Evolutionary conservation across 306 rosid genomes (phyloP).

Genomic region (Fragaria iinumae): DNA sequence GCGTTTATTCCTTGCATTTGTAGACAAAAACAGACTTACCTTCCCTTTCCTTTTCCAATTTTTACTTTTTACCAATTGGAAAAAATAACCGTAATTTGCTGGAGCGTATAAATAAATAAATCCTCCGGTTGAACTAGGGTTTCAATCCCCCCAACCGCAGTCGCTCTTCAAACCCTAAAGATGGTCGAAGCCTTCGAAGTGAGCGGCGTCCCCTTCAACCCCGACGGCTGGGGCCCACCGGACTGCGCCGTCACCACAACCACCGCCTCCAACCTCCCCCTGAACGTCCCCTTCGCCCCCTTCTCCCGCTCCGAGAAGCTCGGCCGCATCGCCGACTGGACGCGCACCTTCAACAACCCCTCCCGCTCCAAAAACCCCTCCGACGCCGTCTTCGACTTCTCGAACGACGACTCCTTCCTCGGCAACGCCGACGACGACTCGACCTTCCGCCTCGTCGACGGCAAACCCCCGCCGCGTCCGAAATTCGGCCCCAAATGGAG

Average conservation of each 20-base stretch:
- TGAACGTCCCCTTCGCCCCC: conserved; percentile 80
- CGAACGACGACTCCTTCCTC: conserved; percentile 83
- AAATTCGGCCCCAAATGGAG: conserved; percentile 86
- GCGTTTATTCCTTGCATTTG: not conserved
- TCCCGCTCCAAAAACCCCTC: conserved; percentile 60
- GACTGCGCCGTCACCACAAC: conserved; percentile 33
- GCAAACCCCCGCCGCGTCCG: conserved; percentile 86
- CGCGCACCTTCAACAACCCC: conserved; percentile 70
- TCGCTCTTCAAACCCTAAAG: no score
- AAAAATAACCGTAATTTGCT: no score
- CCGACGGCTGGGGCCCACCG: conserved; percentile 94
- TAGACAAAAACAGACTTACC: not conserved
- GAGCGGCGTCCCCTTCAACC: conserved; percentile 70
- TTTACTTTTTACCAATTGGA: not conserved
- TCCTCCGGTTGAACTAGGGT: no score
- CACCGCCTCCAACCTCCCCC: conserved; percentile 50
- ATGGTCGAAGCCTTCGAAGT: conserved; percentile 55
- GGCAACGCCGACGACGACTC: conserved; percentile 50
- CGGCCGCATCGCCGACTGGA: conserved; percentile 92
- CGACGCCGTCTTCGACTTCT: conserved; percentile 78
- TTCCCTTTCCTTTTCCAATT: no score
- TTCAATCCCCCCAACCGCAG: no score
- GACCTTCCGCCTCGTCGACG: conserved; percentile 79
- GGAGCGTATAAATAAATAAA: no score
- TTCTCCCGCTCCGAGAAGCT: conserved; percentile 89